Evolutionary conservation across 805 yeast genomes (phyloP).

Genomic region (Starmerella vitae): DNA sequence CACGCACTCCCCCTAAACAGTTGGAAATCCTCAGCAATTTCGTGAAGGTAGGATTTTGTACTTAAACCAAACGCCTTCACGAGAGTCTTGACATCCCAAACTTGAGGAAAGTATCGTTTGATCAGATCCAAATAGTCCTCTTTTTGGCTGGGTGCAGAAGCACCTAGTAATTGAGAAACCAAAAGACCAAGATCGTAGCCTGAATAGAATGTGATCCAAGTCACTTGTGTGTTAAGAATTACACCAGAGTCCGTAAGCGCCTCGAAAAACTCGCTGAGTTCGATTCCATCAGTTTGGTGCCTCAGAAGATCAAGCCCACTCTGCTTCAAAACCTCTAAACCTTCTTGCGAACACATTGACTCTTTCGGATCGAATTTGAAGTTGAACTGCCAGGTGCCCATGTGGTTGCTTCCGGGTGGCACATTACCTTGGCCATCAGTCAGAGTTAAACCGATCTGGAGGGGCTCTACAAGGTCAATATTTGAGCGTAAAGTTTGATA

Average conservation of each 20-base stretch:
- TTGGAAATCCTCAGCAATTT: slow-evolving; percentile 33
- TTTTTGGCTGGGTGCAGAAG: slow-evolving; percentile 65
- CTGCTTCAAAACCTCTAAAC: slow-evolving; percentile 62
- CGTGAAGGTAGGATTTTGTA: slow-evolving; percentile 27
- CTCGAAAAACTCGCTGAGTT: slow-evolving; percentile 68
- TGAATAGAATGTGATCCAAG: slow-evolving; percentile 85
- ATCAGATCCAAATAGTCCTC: slow-evolving; percentile 64
- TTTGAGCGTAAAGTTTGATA: slow-evolving; percentile 89
- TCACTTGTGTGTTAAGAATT: slow-evolving; percentile 51
- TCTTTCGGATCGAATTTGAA: slow-evolving; percentile 59
- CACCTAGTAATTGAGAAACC: slow-evolving; percentile 59
- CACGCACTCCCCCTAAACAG: slow-evolving; percentile 28
- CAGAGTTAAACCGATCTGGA: slow-evolving; percentile 73
- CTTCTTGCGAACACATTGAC: slow-evolving; percentile 82
- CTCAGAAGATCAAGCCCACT: slow-evolving; percentile 71
- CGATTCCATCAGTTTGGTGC: slow-evolving; percentile 66
- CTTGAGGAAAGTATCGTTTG: slow-evolving; percentile 59
- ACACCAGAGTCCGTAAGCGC: slow-evolving; percentile 75
- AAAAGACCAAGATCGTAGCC: slow-evolving; percentile 94
- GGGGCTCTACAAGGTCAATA: slow-evolving; percentile 70
- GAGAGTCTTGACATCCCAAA: slow-evolving; percentile 61
- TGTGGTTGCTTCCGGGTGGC: slow-evolving; percentile 41
- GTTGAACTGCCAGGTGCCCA: slow-evolving; percentile 93
- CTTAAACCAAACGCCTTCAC: slow-evolving; percentile 28
- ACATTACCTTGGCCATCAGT: slow-evolving; percentile 56